Evolutionary conservation across 129 eudicot species (phyloP), one percentile per base, ranked within the genome.

Genomic region (Flaveria ramosissima): DNA sequence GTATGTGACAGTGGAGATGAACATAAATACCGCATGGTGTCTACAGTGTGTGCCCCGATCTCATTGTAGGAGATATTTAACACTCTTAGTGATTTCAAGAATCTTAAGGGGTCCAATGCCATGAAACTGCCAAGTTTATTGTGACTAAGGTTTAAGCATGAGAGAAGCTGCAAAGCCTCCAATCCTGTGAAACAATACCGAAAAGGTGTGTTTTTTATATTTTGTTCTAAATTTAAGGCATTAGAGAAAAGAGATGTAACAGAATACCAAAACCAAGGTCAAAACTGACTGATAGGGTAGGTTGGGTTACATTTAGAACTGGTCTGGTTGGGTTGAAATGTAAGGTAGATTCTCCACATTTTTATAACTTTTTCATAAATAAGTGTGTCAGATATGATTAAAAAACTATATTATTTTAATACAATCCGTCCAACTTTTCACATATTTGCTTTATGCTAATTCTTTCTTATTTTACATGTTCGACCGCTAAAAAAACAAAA

Each of bases 91-190:
- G 89, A 81, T 79, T 88, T 88, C 66, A 93, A 65, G 75, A 80
- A 81, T 84, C 82, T 85, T 45, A 93, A 60, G 50, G 98, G 97
- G 81, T 85, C 96, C 70, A 93, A 83, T 77, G 93, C 92, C 62
- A 85, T 78, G 74, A 93, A 90, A 76, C 93, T 93, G 41, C 83
- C 59, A 21, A 93, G 69, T 53, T 77, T 90, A 77, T 93, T 93
- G 84, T 90, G 76, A 73, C 97, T 84, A 9, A 93, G 88, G 72
- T 90, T 93, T 83, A 93, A 84, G 84, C 86, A 87, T 47, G 93
- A 80, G 12, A 93, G 90, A 82, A 89, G 89, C 75, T 93, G 97
- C 90, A 93, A 78, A 42, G 92, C 86, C 84, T 90, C 96, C 86
- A 93, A 83, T 27, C 98, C 98, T 93, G 91, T 71, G 45, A 66